These are phyloP conservation scores for Chrysanthemum makinoi DNA, from an alignment of 129 eudicot species.

Conservation along the genomic window DNA sequence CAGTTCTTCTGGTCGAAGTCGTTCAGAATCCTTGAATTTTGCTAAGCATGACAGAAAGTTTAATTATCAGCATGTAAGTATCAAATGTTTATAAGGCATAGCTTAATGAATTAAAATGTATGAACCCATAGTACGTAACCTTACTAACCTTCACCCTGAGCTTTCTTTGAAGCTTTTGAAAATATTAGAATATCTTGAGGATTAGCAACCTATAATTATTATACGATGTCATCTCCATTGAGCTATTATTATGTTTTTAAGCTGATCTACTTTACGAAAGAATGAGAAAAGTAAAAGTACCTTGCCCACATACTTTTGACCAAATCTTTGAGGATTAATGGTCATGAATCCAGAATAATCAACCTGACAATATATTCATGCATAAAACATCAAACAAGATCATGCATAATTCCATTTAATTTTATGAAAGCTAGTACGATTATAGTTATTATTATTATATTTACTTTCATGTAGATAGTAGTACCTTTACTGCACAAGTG, in stretches of 20 bases:
- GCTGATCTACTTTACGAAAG: background rate
- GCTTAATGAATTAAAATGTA: conserved; percentile 6
- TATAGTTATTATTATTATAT: conserved; percentile 6
- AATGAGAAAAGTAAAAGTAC: conserved; percentile 36
- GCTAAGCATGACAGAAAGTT: conserved; percentile 36
- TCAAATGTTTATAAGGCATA: conserved; percentile 3
- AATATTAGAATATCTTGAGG: conserved; percentile 97
- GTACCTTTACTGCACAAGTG: conserved; percentile 93
- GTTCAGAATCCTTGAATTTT: conserved; percentile 66
- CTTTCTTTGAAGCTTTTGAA: conserved; percentile 72
- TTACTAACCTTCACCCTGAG: conserved; percentile 56
- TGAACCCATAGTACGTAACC: background rate
- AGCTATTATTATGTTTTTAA: conserved; percentile 1
- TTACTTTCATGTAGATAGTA: background rate
- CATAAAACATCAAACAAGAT: background rate
- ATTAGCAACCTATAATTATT: conserved; percentile 75
- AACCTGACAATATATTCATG: conserved; percentile 49
- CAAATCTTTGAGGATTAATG: conserved; percentile 95
- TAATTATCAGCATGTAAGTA: conserved; percentile 19
- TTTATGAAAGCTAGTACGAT: too few species aligned
- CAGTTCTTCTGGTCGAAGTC: conserved; percentile 93
- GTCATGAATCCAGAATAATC: conserved; percentile 98
- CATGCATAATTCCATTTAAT: conserved; percentile 1
- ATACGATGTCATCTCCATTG: conserved; percentile 20
- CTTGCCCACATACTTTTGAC: conserved; percentile 99